Evolutionary conservation across 78 protist genomes (phyloP).

Genomic region (Dictyostelium discoideum): DNA sequence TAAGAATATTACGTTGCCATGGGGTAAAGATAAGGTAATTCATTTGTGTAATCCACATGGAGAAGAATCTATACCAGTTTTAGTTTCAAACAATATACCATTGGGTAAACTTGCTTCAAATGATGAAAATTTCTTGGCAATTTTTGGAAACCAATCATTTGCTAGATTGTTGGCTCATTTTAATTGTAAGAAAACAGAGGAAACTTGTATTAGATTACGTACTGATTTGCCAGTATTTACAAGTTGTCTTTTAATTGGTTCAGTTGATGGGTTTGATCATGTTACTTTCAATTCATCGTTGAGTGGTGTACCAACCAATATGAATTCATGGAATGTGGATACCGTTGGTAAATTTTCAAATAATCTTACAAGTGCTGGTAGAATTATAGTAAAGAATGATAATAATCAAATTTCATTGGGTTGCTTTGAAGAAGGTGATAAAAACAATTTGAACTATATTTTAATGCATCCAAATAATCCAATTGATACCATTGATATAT

Average conservation of each 20-base stretch:
- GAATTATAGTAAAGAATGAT: neutral
- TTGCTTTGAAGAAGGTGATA: neutral
- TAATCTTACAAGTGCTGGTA: neutral
- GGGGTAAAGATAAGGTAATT: neutral
- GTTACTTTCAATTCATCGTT: neutral
- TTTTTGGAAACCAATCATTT: neutral
- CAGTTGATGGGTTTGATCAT: conserved; percentile 36
- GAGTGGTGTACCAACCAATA: neutral
- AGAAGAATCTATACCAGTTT: neutral
- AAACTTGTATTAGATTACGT: conserved; percentile 5
- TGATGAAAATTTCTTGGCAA: neutral
- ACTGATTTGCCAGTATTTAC: neutral
- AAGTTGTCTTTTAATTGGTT: conserved; percentile 13
- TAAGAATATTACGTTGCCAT: neutral
- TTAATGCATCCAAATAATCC: neutral
- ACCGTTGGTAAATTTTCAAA: conserved; percentile 11
- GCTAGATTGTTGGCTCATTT: conserved; percentile 28
- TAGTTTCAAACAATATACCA: neutral
- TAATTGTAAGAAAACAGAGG: neutral
- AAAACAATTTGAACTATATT: neutral
- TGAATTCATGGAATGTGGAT: neutral
- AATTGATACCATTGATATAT: conserved; percentile 10
- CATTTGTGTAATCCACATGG: neutral
- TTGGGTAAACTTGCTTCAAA: neutral
- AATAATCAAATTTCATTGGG: conserved; percentile 5